These are phyloP conservation scores for Annulohypoxylon stygium DNA, from an alignment of 495 filamentous ascomycete genomes.

Conservation along the genomic window DNA sequence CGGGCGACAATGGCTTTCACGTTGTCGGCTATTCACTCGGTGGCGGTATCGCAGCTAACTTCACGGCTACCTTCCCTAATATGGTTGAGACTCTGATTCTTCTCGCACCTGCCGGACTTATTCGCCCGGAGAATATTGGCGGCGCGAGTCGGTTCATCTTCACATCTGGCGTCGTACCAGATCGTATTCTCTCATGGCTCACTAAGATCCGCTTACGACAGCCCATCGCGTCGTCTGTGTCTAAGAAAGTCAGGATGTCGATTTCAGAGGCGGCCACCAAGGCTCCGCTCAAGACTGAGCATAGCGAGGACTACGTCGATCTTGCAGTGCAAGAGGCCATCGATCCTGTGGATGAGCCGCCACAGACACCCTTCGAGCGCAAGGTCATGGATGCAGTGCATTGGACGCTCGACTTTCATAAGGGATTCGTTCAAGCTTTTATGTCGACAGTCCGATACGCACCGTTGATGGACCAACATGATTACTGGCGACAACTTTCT, in stretches of 20 bases:
- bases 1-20: constrained; percentile 67
- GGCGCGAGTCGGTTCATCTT: constrained; percentile 59
- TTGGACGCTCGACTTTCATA: constrained; percentile 69
- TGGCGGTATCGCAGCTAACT: constrained; percentile 78
- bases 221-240: constrained; percentile 56
- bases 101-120: constrained; percentile 76
- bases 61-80: constrained; percentile 76
- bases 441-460: constrained; percentile 66
- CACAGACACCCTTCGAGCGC: constrained; percentile 52
- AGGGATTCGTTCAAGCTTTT: constrained; percentile 69
- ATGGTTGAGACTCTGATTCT: constrained; percentile 79
- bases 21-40: constrained; percentile 88
- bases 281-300: constrained; percentile 17
- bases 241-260: constrained; percentile 42
- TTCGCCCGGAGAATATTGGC: constrained; percentile 57
- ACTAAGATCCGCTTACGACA: constrained; percentile 55
- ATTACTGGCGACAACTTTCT: constrained; percentile 62
- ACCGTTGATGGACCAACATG: constrained; percentile 68
- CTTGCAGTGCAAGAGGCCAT: constrained; percentile 47
- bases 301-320: constrained; percentile 50
- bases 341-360: constrained; percentile 29
- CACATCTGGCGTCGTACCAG: constrained; percentile 57
- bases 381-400: constrained; percentile 61
- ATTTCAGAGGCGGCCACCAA: constrained; percentile 4
- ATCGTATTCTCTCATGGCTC: constrained; percentile 53